These are phyloP conservation scores for Fragosphaeria purpurea DNA, from an alignment of 2,329 filamentous ascomycete species.

Conservation along the genomic window DNA sequence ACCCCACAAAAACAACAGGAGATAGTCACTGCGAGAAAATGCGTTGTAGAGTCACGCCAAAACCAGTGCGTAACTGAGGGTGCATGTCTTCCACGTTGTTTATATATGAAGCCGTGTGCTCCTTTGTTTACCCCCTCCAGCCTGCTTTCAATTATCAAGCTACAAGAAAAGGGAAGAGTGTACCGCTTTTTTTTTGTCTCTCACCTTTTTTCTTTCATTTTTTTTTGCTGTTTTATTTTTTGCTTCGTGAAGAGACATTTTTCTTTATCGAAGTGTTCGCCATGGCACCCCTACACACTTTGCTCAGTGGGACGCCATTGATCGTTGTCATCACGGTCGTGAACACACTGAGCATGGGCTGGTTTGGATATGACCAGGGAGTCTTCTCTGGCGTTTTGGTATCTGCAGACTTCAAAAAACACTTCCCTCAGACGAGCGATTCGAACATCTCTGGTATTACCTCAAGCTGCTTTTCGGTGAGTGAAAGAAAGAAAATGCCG, in stretches of 20 bases:
- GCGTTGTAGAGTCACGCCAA: too few species aligned
- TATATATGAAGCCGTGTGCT: constrained; percentile 3
- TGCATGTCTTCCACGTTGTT: background rate
- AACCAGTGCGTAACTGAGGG: too few species aligned
- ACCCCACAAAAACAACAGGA: too few species aligned
- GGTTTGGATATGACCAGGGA: constrained; percentile 27
- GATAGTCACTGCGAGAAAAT: too few species aligned
- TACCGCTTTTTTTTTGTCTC: background rate
- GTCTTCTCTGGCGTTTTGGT: constrained; percentile 33
- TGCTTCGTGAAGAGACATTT: background rate
- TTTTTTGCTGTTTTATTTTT: background rate
- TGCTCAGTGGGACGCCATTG: constrained; percentile 2
- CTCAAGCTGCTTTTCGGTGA: constrained; percentile 33
- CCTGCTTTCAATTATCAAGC: too few species aligned
- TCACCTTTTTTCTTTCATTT: background rate
- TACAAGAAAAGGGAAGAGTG: too few species aligned
- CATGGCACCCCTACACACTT: background rate
- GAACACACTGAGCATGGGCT: constrained; percentile 15
- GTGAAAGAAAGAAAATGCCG: constrained; percentile 8
- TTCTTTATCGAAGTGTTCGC: too few species aligned
- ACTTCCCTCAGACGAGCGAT: constrained; percentile 27
- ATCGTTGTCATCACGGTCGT: constrained; percentile 3
- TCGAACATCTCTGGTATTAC: constrained; percentile 33
- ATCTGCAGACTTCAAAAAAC: constrained; percentile 27
- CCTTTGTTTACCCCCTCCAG: background rate